These are phyloP conservation scores for Bolboschoenoplectus hybrid DNA, from an alignment of 202 grass and related monocot genomes.

Conservation along the genomic window DNA sequence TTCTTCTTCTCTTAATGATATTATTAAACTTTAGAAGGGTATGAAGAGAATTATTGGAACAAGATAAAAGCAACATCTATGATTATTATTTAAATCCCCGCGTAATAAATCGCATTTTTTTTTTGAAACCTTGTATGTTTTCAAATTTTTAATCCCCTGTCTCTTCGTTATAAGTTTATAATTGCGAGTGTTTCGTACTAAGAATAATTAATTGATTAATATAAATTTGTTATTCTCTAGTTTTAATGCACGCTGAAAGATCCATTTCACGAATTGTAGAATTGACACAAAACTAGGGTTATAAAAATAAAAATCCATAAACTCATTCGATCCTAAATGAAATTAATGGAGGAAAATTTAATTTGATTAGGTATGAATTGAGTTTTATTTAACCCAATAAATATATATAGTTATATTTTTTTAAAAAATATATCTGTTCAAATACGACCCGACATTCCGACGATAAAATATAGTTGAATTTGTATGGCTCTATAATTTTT, in stretches of 20 bases:
- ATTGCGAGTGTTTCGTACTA: background rate
- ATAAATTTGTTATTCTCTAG: background rate
- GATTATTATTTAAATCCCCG: background rate
- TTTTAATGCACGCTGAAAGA: background rate
- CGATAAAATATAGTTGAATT: too few relatives aligned
- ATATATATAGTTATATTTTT: too few relatives aligned
- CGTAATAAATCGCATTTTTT: background rate
- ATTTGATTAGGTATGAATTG: too few relatives aligned
- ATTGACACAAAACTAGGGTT: background rate
- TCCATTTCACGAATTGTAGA: slow-evolving; percentile 4
- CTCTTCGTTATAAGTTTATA: background rate
- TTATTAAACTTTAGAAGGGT: slow-evolving; percentile 14
- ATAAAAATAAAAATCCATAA: too few relatives aligned
- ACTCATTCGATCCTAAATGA: too few relatives aligned
- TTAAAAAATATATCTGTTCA: too few relatives aligned
- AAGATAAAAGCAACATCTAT: background rate
- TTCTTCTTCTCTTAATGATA: background rate
- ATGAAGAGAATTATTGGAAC: background rate
- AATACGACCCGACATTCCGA: too few relatives aligned
- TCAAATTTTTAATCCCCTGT: background rate
- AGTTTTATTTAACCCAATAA: too few relatives aligned
- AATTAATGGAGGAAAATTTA: too few relatives aligned
- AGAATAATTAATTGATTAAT: background rate
- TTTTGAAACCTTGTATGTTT: slow-evolving; percentile 13
- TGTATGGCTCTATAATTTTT: too few relatives aligned